These are phyloP conservation scores for Danielia oregonensis DNA, from an alignment of 805 yeast genomes.

Conservation along the genomic window DNA sequence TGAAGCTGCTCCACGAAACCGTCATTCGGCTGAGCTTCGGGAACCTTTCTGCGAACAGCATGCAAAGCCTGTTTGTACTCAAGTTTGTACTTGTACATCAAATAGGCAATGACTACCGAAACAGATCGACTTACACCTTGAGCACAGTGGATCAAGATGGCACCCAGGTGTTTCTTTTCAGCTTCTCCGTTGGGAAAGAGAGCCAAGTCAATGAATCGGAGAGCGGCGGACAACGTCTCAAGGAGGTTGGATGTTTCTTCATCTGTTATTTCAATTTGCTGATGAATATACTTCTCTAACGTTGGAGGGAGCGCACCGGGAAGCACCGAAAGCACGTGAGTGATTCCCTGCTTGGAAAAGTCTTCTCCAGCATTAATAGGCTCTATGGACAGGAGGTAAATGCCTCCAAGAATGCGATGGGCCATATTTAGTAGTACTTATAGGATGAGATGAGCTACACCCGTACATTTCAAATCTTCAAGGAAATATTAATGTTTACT, in stretches of 20 bases:
- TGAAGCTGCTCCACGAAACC: conserved; percentile 71
- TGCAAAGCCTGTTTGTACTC: conserved; percentile 59
- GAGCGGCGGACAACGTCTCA: conserved; percentile 55
- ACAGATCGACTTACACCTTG: conserved; percentile 52
- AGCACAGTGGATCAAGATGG: conserved; percentile 50
- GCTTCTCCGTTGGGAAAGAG: conserved; percentile 32
- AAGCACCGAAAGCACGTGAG: conserved; percentile 69
- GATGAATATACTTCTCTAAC: conserved; percentile 46
- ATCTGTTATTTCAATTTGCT: conserved; percentile 72
- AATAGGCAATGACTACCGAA: conserved; percentile 42
- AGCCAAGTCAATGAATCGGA: conserved; percentile 64
- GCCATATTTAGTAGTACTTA: conserved; percentile 2
- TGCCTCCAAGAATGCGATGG: conserved; percentile 70
- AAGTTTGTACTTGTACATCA: conserved; percentile 54
- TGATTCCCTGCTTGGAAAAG: conserved; percentile 52
- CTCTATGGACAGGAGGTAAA: conserved; percentile 70
- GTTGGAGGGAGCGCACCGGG: conserved; percentile 58
- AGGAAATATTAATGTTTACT: too few relatives aligned
- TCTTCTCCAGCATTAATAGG: conserved; percentile 51
- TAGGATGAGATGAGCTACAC: background rate
- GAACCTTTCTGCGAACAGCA: conserved; percentile 66
- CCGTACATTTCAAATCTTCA: too few relatives aligned
- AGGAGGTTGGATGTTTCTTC: conserved; percentile 63
- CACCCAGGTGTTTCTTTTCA: conserved; percentile 30
- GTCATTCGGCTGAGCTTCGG: conserved; percentile 64